Conservation (phyloP, 306 rosid species). For the Heteromeles arbutifolia region DNA sequence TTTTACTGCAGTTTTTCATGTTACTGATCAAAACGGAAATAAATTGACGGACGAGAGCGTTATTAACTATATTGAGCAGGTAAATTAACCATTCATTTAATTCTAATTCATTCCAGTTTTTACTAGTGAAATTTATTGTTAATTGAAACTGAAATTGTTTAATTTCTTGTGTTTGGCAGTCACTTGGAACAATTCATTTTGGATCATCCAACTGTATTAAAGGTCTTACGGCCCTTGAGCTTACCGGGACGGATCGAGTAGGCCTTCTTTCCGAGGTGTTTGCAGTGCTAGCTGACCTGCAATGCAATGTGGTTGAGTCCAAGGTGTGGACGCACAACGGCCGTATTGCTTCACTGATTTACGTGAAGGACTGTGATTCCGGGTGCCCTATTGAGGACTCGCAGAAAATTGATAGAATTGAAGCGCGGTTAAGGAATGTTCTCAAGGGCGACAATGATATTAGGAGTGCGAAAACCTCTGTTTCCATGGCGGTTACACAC, state of each 20-base stretch:
- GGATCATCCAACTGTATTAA: constrained; percentile 30
- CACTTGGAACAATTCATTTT: constrained; percentile 58
- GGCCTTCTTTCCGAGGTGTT: constrained; percentile 93
- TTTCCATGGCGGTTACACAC: constrained; percentile 62
- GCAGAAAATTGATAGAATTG: constrained; percentile 50
- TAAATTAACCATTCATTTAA: constrained; percentile 1
- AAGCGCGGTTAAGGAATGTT: constrained; percentile 73
- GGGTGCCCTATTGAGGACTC: constrained; percentile 74
- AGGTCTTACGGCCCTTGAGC: constrained; percentile 66
- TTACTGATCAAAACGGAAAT: constrained; percentile 69
- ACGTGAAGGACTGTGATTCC: constrained; percentile 53
- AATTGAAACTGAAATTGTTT: constrained; percentile 2
- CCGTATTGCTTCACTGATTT: constrained; percentile 76
- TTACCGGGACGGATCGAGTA: constrained; percentile 81
- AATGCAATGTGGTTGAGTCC: constrained; percentile 86
- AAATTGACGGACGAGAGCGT: constrained; percentile 75
- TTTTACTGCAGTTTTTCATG: constrained; percentile 73
- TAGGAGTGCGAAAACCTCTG: constrained; percentile 65
- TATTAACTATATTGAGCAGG: constrained; percentile 79
- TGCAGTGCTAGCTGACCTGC: constrained; percentile 80
- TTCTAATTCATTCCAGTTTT: neutral
- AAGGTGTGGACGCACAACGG: constrained; percentile 98
- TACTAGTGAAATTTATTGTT: too few relatives aligned
- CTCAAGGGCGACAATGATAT: constrained; percentile 82
- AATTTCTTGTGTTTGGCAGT: constrained; percentile 30